Conservation (phyloP, 1,284 basidiomycete genomes). For the Apiotrichum porosum region DNA sequence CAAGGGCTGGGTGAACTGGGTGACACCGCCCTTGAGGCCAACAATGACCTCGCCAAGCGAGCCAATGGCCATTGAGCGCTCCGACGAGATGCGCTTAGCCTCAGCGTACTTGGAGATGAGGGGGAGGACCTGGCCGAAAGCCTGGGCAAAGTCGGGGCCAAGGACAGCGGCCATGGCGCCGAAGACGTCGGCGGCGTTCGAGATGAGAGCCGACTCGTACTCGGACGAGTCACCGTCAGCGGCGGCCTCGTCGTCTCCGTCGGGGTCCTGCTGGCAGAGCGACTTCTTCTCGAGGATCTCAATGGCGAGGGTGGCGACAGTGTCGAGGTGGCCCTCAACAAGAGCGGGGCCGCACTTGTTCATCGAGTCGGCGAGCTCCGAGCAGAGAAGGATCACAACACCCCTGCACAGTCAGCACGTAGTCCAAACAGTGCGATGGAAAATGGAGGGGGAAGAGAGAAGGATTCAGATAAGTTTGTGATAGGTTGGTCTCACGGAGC, state of each 20-base stretch:
- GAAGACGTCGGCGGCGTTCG: slow-evolving; percentile 90
- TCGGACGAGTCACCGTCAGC: slow-evolving; percentile 68
- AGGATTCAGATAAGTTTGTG: slow-evolving; percentile 37
- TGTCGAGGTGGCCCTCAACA: slow-evolving; percentile 65
- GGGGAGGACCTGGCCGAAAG: slow-evolving; percentile 81
- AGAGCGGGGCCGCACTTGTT: slow-evolving; percentile 85
- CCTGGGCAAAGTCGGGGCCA: slow-evolving; percentile 76
- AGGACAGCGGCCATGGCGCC: slow-evolving; percentile 81
- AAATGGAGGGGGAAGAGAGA: not conserved
- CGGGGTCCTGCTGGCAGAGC: slow-evolving; percentile 91
- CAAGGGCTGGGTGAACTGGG: slow-evolving; percentile 72
- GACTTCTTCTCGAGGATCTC: slow-evolving; percentile 89
- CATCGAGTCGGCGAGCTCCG: slow-evolving; percentile 82
- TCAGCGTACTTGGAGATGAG: slow-evolving; percentile 89
- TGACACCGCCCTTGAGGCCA: slow-evolving; percentile 82
- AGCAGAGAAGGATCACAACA: slow-evolving; percentile 79
- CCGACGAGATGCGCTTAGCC: slow-evolving; percentile 78
- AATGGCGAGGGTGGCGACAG: slow-evolving; percentile 70
- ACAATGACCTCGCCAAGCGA: slow-evolving; percentile 93
- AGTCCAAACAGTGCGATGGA: not conserved
- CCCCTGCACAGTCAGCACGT: slow-evolving; percentile 57
- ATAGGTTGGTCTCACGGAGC: slow-evolving; percentile 57
- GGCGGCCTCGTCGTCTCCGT: slow-evolving; percentile 84
- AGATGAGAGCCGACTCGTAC: slow-evolving; percentile 93
- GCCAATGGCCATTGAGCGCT: slow-evolving; percentile 89